Evolutionary conservation across 2,329 filamentous ascomycete species (phyloP), one percentile per base, ranked within the genome.

Genomic region (Thelonectria rubi): DNA sequence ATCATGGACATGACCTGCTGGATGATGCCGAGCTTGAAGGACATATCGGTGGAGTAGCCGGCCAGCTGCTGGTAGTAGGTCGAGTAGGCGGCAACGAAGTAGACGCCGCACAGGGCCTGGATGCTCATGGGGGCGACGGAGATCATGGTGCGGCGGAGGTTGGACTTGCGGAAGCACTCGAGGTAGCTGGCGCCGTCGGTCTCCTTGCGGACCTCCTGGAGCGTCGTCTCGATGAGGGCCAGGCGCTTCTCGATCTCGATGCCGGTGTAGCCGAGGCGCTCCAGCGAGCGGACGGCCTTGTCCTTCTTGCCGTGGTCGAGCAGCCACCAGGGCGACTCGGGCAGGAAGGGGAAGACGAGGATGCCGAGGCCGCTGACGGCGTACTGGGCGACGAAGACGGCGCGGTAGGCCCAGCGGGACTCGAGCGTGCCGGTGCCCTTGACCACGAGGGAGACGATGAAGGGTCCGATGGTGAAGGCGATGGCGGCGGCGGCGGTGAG

Each of bases 41-140:
- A 75, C 58, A 70, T 72, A 2, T 63, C 52, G 0, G 74, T 76
- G 43, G 70, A 73, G 63, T 76, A 80, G 9, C 79, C 79, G 10
- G 79, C 78, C 2, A 81, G 69, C 59, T 81, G 75, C 49, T 76
- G 70, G 64, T 80, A 81, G 67, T 81, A 81, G 2, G 78, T 80
- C n/a, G 70, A 69, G 61, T 81, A 81, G 7, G 69, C 65, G 2
- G 74, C 67, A 1, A 74, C 69, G 24, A 80, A 80, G 21, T 71
- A 63, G 24, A 78, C 71, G 8, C 77, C 78, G 2, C 69, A 70
- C 3, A 79, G 65, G 1, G 70, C 66, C 60, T 79, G 76, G 47
- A 79, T 76, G 37, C 65, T 71, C 6, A 79, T 63, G 6, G 77
- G 77, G 4, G 71, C 68, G 21, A 78, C 74, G 14, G 74, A 75